A percentile compares a stretch with the other conserved stretches of the same genome.
Evolutionary conservation across 495 filamentous ascomycete species (phyloP).

Genomic region (Penicillium chermesinum): DNA sequence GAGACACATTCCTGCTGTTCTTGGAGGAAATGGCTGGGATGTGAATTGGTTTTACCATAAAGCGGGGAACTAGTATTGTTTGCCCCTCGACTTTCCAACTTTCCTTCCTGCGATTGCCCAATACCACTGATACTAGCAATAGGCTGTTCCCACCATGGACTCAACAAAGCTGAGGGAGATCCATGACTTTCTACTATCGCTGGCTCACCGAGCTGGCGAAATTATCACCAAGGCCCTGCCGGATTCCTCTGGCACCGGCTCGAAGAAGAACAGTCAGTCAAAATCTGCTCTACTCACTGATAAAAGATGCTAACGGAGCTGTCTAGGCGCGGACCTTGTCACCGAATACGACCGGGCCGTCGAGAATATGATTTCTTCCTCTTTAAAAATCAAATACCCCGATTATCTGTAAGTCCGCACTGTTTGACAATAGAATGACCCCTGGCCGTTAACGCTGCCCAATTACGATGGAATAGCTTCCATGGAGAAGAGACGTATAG

Average conservation of each 20-base stretch:
- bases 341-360: constrained; percentile 84
- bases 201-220: constrained; percentile 73
- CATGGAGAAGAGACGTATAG: constrained; percentile 84
- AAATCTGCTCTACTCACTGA: background rate
- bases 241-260: constrained; percentile 53
- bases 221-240: constrained; percentile 78
- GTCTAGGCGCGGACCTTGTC: constrained; percentile 71
- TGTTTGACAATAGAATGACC: too few relatives aligned
- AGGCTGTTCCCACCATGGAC: constrained; percentile 8
- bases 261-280: constrained; percentile 77
- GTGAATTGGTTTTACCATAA: too few relatives aligned
- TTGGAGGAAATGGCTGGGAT: too few relatives aligned
- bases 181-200: constrained; percentile 67
- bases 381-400: constrained; percentile 61
- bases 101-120: too few relatives aligned
- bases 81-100: background rate
- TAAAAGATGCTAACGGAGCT: too few relatives aligned
- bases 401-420: constrained; percentile 49
- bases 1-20: too few relatives aligned
- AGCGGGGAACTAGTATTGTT: too few relatives aligned
- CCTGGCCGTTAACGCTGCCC: too few relatives aligned
- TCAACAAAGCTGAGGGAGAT: constrained; percentile 65
- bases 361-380: constrained; percentile 64
- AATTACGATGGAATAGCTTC: constrained; percentile 45
- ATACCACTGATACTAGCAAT: background rate